These are phyloP conservation scores for Tolypocladium capitatum DNA, from an alignment of 2,329 filamentous ascomycete genomes.

Conservation along the genomic window DNA sequence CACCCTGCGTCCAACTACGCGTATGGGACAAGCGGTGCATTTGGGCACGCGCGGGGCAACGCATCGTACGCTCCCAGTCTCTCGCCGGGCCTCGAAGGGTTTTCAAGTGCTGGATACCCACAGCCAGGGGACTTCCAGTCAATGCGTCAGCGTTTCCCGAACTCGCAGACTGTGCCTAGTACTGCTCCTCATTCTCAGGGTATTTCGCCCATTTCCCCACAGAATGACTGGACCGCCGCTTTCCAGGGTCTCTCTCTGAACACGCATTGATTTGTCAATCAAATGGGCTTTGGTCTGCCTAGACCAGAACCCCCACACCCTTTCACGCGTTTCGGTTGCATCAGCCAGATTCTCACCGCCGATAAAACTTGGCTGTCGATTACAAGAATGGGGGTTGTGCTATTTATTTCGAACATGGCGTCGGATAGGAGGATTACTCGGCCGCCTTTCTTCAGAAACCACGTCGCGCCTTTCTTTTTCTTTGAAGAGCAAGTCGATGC, in stretches of 20 bases:
- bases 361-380: neutral
- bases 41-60: conserved; percentile 18
- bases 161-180: conserved; percentile 23
- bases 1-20: conserved; percentile 22
- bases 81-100: conserved; percentile 16
- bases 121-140: conserved; percentile 30
- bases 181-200: conserved; percentile 22
- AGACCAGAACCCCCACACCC: too few relatives aligned
- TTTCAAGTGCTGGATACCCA: conserved; percentile 16
- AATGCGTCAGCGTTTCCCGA: conserved; percentile 33
- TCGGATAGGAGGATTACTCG: neutral
- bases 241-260: conserved; percentile 66
- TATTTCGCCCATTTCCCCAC: conserved; percentile 27
- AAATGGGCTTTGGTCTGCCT: neutral
- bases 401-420: neutral
- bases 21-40: conserved; percentile 18
- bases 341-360: neutral
- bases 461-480: neutral
- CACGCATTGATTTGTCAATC: conserved; percentile 30
- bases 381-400: neutral
- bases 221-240: conserved; percentile 46
- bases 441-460: neutral
- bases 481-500: neutral
- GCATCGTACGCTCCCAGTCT: conserved; percentile 15
- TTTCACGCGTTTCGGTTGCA: neutral